Percentiles rank a stretch among this genome's conserved stretches.
phyloP scores from a whole-genome alignment of 352 stramenopile species.

The Globisporangium splendens region DNA sequence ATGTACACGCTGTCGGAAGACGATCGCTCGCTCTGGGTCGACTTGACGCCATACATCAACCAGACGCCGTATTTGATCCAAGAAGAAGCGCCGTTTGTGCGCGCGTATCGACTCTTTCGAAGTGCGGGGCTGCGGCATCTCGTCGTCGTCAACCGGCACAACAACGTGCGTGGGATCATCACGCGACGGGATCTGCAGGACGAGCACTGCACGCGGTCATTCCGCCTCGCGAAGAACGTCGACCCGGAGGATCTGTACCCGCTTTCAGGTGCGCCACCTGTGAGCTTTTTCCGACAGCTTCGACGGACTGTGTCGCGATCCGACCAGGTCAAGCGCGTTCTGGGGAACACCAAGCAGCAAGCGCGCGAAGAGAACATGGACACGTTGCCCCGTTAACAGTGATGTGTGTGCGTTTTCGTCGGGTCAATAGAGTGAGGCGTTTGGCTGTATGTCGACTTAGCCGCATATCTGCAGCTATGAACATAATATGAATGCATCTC shows the following conservation, averaged over 20 bases:
- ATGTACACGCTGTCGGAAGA: conserved; percentile 90
- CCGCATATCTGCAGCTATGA: no score
- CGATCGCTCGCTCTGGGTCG: conserved; percentile 86
- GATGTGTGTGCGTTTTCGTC: no score
- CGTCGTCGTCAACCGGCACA: conserved; percentile 89
- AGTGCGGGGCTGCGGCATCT: conserved; percentile 96
- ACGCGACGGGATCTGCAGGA: conserved; percentile 81
- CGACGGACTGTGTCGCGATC: conserved; percentile 57
- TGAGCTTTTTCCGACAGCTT: conserved; percentile 64
- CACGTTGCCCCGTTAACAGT: no score
- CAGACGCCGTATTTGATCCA: conserved; percentile 95
- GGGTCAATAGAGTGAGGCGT: no score
- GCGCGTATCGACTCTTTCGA: conserved; percentile 96
- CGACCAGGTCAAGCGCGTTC: conserved; percentile 72
- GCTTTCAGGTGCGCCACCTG: conserved; percentile 41
- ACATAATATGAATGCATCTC: no score
- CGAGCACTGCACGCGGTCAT: conserved; percentile 75
- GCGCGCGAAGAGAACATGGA: no score
- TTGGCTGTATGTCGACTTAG: no score
- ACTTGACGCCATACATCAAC: conserved; percentile 98
- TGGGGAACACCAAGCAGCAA: conserved; percentile 29
- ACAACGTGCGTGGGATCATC: conserved; percentile 89
- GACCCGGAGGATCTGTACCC: conserved; percentile 72
- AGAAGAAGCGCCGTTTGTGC: conserved; percentile 92
- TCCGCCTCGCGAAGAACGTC: conserved; percentile 71